Percentiles rank a stretch among this genome's conserved stretches.
Conservation (phyloP, 495 filamentous ascomycete species). For the Tuber indicum region DNA sequence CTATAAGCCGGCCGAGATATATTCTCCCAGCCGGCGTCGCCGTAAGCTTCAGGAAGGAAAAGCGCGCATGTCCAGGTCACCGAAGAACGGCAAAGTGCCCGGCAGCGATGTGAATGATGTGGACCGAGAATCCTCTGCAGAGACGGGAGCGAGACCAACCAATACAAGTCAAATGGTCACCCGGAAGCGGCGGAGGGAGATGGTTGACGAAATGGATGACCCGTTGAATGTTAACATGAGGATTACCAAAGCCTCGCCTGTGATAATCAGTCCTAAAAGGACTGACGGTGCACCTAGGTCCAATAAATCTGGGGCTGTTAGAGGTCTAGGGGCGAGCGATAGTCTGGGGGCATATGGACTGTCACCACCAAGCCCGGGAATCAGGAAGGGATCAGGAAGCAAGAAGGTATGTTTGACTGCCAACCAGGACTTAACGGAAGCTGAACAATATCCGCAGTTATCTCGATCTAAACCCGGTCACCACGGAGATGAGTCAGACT, state of each 20-base stretch:
- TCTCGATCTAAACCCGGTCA: rapidly evolving
- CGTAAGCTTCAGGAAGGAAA: neutral
- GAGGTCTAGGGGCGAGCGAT: no score
- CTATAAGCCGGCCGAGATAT: neutral
- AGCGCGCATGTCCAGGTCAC: neutral
- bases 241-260: no score
- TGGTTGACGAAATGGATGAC: neutral
- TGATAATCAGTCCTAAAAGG: no score
- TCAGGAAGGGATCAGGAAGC: neutral
- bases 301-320: no score
- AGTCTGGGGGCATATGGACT: no score
- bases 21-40: neutral
- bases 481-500: rapidly evolving
- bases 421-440: neutral
- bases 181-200: neutral
- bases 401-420: neutral
- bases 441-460: neutral
- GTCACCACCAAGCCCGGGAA: neutral
- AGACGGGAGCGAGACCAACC: rapidly evolving
- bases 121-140: neutral
- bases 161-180: neutral
- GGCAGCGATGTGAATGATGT: no score
- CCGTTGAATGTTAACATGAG: neutral
- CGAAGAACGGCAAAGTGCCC: no score
- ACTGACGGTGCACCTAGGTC: no score